These are phyloP conservation scores for Boletus sp. DNA, from an alignment of 768 basidiomycete genomes.

Conservation along the genomic window DNA sequence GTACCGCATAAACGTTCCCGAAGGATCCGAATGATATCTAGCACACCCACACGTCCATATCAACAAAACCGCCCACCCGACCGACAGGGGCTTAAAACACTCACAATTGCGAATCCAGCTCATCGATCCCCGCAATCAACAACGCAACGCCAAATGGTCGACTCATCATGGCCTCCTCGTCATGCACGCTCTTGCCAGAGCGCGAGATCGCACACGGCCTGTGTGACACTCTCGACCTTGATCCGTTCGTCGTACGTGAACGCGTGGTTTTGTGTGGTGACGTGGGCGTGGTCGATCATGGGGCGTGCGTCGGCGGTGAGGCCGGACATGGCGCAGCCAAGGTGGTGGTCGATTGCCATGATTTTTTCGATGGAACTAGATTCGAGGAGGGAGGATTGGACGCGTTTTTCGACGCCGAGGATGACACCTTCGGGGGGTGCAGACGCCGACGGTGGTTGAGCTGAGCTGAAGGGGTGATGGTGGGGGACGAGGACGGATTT, in stretches of 20 bases:
- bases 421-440: conserved; percentile 87
- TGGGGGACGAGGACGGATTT: background rate
- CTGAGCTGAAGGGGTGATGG: conserved; percentile 64
- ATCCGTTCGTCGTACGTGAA: conserved; percentile 98
- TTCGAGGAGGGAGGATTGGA: conserved; percentile 94
- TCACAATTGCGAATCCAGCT: conserved; percentile 93
- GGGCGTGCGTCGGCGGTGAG: conserved; percentile 97
- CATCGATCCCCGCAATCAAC: conserved; percentile 94
- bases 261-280: conserved; percentile 91
- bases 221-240: conserved; percentile 96
- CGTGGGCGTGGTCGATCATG: conserved; percentile 99
- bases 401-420: conserved; percentile 97
- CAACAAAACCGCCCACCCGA: background rate
- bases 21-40: conserved; percentile 98
- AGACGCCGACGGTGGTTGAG: conserved; percentile 95
- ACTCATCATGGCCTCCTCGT: conserved; percentile 99
- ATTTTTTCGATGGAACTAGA: conserved; percentile 97
- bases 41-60: background rate
- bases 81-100: conserved; percentile 25
- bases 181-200: conserved; percentile 97
- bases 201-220: conserved; percentile 97
- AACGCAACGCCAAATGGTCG: conserved; percentile 97
- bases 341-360: conserved; percentile 97
- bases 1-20: conserved; percentile 94
- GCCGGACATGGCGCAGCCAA: conserved; percentile 97